Conservation (phyloP, 139 green algal species). For the Chlorella sp. region DNA sequence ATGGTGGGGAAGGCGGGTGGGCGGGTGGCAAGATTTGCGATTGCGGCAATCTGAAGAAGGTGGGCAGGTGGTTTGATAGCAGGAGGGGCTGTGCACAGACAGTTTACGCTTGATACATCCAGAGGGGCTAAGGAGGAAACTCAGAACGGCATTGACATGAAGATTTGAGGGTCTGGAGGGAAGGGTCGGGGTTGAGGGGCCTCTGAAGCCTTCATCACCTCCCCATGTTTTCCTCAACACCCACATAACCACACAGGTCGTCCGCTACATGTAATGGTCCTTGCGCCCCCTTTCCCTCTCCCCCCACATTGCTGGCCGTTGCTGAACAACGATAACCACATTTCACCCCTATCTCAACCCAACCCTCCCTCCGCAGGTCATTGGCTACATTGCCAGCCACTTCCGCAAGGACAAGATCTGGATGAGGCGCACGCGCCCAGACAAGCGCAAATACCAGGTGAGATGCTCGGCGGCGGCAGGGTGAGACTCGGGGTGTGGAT, state of each 20-base stretch:
- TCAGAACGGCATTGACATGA: no score
- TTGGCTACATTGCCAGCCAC: slow-evolving; percentile 96
- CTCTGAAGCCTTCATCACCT: no score
- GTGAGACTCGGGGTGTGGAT: not conserved
- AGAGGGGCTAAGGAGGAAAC: no score
- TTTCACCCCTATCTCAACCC: no score
- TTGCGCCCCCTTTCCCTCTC: no score
- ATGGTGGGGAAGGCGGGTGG: not conserved
- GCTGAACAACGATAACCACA: no score
- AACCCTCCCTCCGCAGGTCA: slow-evolving; percentile 60
- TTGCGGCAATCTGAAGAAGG: no score
- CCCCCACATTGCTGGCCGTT: not conserved
- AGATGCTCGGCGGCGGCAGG: not conserved
- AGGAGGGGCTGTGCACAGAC: no score
- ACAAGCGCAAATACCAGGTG: slow-evolving; percentile 96
- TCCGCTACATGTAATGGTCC: not conserved
- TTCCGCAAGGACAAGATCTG: slow-evolving; percentile 99
- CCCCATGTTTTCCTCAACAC: not conserved
- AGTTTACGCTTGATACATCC: no score
- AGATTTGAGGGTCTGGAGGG: no score
- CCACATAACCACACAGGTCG: not conserved
- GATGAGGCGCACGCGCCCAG: slow-evolving; percentile 91
- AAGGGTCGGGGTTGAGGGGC: no score
- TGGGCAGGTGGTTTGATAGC: no score
- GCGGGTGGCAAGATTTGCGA: not conserved